Evolutionary conservation across 2,329 filamentous ascomycete genomes (phyloP).

Genomic region (Raffaelea albimanens): DNA sequence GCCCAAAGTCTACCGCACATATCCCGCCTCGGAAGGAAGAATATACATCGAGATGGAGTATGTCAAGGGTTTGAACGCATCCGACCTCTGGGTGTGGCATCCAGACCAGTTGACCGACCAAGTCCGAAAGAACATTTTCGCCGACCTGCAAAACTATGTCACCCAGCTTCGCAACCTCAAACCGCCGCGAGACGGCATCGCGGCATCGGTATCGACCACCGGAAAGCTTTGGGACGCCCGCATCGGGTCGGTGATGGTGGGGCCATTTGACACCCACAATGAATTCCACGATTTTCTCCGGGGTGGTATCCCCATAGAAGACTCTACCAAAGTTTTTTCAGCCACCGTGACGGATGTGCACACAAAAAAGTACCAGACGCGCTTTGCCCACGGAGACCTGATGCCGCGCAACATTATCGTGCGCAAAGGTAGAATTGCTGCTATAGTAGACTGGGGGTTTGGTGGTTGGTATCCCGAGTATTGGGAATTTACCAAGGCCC

Average conservation of each 20-base stretch:
- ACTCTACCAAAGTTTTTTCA: not conserved
- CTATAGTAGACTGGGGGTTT: constrained; percentile 38
- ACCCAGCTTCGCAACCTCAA: constrained; percentile 1
- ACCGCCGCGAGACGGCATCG: constrained; percentile 3
- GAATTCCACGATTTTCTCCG: constrained; percentile 5
- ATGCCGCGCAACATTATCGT: constrained; percentile 34
- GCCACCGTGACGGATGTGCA: constrained; percentile 1
- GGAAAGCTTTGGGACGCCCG: constrained; percentile 1
- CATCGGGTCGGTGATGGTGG: not conserved
- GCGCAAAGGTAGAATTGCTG: constrained; percentile 26
- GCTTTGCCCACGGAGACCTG: constrained; percentile 47
- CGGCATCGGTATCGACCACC: not conserved
- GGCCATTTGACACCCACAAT: constrained; percentile 1
- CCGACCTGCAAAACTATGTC: constrained; percentile 2
- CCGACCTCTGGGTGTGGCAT: not conserved
- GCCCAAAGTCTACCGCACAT: constrained; percentile 2
- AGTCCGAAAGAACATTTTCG: constrained; percentile 1
- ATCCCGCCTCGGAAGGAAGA: not conserved
- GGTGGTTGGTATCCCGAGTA: constrained; percentile 35
- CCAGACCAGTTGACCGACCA: not conserved
- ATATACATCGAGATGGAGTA: constrained; percentile 8
- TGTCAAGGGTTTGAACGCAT: not conserved
- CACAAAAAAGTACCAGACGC: not conserved
- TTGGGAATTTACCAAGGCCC: constrained; percentile 22
- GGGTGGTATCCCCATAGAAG: not conserved